Base-by-base conservation (phyloP, 768 basidiomycete genomes). In the Amanita phalloides region DNA sequence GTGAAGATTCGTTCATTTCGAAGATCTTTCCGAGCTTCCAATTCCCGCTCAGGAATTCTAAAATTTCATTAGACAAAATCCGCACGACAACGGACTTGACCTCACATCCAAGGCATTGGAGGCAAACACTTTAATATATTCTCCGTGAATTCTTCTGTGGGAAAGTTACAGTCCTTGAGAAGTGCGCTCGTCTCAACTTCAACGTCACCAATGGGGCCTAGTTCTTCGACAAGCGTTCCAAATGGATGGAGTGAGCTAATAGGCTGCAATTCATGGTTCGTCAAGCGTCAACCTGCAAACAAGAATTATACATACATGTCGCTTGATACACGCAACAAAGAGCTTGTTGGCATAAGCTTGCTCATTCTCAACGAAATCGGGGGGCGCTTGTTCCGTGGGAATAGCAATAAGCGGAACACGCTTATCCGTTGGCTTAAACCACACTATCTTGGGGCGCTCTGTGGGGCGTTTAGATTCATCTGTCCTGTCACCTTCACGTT, bases 401-500 rank as follows among this genome's bases (percentile, higher is more conserved):
- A 99, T 99, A 51, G 96, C 96, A 61, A 99, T 97, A 38, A 98
- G 77, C 41, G 96, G 96, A 1, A 99, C 96, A 53, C 96, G 89
- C 68, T 99, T 99, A 73, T 97, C 94, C 25, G 95, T 97, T 3
- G 96, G 96, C 71, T 97, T 95, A 78, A 99, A 98, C 96, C 96
- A 99, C 43, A 99, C 94, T 57, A 99, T 99, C 76, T 97, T 98
- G 56, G 95, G 95, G 37, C 94, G 84, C 65, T 93, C 90, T 28
- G 83, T 81, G 26, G 73, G 75, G 42, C 86, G 84, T 59, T 85
- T 77, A 26, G 86, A 86, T 62, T 91, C 89, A 53, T 90, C 87
- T 39, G 82, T 86, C 55, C 82, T 82, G 62, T 94, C 92, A 43
- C 95, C 96, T 65, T 96, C 96, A 48, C 96, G 86, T 68, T 98